Evolutionary conservation across 2,329 filamentous ascomycete species (phyloP), one percentile per base, ranked within the genome.

Genomic region (Trichoderma sp.): DNA sequence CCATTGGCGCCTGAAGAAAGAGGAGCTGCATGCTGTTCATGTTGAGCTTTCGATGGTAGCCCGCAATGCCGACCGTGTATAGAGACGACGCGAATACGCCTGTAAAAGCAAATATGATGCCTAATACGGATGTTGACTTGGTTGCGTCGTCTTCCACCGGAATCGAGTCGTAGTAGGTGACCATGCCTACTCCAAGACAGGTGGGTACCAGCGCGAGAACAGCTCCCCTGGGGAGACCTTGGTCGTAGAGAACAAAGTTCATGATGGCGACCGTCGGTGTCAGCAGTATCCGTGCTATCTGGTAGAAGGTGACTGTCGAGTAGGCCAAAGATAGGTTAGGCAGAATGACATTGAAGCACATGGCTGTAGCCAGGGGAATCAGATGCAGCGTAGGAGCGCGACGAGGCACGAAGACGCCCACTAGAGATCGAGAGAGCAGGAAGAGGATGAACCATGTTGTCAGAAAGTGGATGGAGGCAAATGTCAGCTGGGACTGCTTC

Each of bases 21-120:
- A 91, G 80, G 39, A 91, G 78, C 77, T 90, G 88, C 83, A 89
- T 88, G 75, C 86, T 89, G 68, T 82, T 84, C 78, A 90, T 86
- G 67, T 87, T 81, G 24, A 90, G 80, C 74, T 85, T 88, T 67
- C 85, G 82, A 73, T 89, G 86, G 72, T 87, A 90, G 71, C 82
- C 83, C 59, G 84, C 82, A 71, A 90, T 88, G 86, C 86, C 89
- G 66, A 90, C 84, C 0, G 88, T 90, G 74, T 90, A 90, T 17
- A 90, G 75, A 1, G 86, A 87, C 39, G 85, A 89, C 17, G 87
- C 86, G 60, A 88, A 81, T 12, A 90, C 87, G 57, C 88, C 88
- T 2, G 76, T 71, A 63, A 90, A 84, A 26, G 88, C 87, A 71
- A 90, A 90, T 43, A 87, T 71, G 5, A 89, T 82, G n/a, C 88